Evolutionary conservation across 2,329 filamentous ascomycete genomes (phyloP).

Genomic region (Sporothrix protearum): DNA sequence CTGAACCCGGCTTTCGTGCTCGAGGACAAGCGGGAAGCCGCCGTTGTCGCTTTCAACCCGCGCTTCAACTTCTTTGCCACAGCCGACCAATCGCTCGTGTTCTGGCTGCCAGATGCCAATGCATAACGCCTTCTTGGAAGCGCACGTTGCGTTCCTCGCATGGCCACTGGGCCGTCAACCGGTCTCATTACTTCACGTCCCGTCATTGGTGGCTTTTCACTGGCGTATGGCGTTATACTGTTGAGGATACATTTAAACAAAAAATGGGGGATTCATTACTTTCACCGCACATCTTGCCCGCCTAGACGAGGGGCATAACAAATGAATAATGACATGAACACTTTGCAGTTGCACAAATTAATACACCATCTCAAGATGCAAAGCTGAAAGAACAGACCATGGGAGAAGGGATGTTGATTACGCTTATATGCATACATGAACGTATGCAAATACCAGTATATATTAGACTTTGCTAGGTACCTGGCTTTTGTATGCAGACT

Average conservation of each 20-base stretch:
- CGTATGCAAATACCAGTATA: background rate
- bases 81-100: constrained; percentile 77
- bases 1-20: constrained; percentile 62
- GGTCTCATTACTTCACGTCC: no score
- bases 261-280: no score
- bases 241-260: background rate
- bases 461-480: background rate
- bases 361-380: no score
- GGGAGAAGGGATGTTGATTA: no score
- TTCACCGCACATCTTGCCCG: background rate
- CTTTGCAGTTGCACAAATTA: background rate
- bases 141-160: no score
- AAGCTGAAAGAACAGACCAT: no score
- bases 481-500: background rate
- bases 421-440: background rate
- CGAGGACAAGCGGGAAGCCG: constrained; percentile 64
- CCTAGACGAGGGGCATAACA: background rate
- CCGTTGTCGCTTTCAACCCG: constrained; percentile 82
- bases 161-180: no score
- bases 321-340: background rate
- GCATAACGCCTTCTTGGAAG: constrained; percentile 36
- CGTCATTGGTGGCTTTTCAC: background rate
- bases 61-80: constrained; percentile 88
- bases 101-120: constrained; percentile 71
- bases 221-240: background rate